phyloP scores from a whole-genome alignment of 495 filamentous ascomycete genomes.

The Xylaria longipes region DNA sequence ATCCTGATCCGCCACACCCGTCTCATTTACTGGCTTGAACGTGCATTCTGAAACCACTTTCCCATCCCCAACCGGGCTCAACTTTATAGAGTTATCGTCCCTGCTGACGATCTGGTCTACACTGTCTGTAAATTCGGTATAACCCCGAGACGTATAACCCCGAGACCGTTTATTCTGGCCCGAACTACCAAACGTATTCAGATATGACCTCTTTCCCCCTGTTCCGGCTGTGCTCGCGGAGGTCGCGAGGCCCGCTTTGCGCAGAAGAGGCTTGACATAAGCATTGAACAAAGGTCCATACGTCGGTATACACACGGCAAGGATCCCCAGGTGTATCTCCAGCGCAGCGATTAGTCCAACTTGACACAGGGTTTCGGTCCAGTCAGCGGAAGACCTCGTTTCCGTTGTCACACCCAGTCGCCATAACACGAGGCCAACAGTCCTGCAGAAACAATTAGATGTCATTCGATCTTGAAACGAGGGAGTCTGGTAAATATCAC shows the following conservation, averaged over 20 bases:
- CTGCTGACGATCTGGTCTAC: slow-evolving; percentile 6
- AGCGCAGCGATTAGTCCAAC: slow-evolving; percentile 21
- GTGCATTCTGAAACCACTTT: slow-evolving; percentile 18
- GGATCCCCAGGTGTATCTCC: slow-evolving; percentile 23
- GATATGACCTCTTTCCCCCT: not conserved
- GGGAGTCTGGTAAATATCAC: slow-evolving; percentile 21
- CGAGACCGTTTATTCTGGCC: not conserved
- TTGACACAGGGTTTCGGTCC: slow-evolving; percentile 9
- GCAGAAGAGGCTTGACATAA: slow-evolving; percentile 19
- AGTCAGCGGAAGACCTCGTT: slow-evolving; percentile 16
- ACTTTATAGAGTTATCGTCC: slow-evolving; percentile 8
- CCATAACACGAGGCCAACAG: slow-evolving; percentile 25
- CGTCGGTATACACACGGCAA: slow-evolving; percentile 25
- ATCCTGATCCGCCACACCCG: not conserved
- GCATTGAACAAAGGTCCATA: slow-evolving; percentile 28
- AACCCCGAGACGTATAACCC: not conserved
- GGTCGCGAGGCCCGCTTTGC: slow-evolving; percentile 25
- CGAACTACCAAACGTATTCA: slow-evolving; percentile 19
- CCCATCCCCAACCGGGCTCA: not conserved
- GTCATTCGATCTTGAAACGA: not conserved
- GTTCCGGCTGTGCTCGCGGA: not conserved
- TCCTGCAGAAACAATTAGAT: slow-evolving; percentile 7
- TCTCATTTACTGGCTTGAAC: not conserved
- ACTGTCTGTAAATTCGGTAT: slow-evolving; percentile 1
- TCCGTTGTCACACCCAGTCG: slow-evolving; percentile 2